Percentiles rank a stretch among this genome's conserved stretches.
Conservation (phyloP, 2,329 filamentous ascomycete species). For the Fusarium chuoi region DNA sequence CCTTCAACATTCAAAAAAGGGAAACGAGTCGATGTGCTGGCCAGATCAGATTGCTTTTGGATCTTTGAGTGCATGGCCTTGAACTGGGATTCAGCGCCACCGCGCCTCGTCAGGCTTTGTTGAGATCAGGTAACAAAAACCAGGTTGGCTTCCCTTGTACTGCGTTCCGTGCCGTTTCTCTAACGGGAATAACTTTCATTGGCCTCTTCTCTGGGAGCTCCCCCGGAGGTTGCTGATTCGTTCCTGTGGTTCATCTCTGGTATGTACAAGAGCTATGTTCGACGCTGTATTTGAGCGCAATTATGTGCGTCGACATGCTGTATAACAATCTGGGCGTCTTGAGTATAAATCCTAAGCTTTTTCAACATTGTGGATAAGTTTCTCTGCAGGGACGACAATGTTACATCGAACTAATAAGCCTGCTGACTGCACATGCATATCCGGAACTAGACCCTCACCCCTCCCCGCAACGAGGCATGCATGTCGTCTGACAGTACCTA, state of each 20-base stretch:
- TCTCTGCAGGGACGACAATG: not conserved
- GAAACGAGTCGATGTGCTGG: not conserved
- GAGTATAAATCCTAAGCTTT: not conserved
- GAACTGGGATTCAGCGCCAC: conserved; percentile 17
- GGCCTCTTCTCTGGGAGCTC: not conserved
- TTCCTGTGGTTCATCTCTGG: not conserved
- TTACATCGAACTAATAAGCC: not conserved
- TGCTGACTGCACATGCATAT: not conserved
- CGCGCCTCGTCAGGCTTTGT: conserved; percentile 16
- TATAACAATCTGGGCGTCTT: not conserved
- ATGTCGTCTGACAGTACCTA: not conserved
- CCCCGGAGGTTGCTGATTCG: conserved; percentile 5
- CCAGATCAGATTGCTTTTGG: not conserved
- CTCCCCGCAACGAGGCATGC: not conserved
- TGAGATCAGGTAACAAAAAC: not conserved
- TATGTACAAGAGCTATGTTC: conserved; percentile 1
- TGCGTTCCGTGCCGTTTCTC: conserved; percentile 23
- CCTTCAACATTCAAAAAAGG: conserved; percentile 5
- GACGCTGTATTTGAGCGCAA: not conserved
- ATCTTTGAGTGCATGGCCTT: not conserved
- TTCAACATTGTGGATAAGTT: not conserved
- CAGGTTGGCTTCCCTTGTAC: conserved; percentile 1
- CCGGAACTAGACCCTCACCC: not conserved
- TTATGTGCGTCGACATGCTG: not conserved
- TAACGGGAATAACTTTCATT: conserved; percentile 5